A percentile compares a stretch with the other conserved stretches of the same genome.
Conservation (phyloP, 2,329 filamentous ascomycete genomes). For the Ophiostoma australiae region DNA sequence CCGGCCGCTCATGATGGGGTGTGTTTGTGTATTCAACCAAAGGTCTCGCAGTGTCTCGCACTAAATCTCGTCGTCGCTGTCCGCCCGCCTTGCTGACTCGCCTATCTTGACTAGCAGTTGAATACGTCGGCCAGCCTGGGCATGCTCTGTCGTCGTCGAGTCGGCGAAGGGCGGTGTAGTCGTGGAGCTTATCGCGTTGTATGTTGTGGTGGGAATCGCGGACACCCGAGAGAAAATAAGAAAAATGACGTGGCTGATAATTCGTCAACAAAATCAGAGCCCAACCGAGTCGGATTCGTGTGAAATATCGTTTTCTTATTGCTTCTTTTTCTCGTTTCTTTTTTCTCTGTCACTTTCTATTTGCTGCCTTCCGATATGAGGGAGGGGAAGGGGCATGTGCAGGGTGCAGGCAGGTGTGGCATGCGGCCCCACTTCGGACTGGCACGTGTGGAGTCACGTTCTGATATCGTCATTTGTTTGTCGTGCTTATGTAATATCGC, state of each 20-base stretch:
- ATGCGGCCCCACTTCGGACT: neutral
- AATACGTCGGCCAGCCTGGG: conserved; percentile 14
- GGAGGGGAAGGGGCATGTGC: conserved; percentile 11
- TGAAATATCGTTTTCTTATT: neutral
- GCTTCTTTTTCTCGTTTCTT: neutral
- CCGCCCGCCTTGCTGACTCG: neutral
- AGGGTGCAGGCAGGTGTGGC: conserved; percentile 1
- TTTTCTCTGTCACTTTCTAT: conserved; percentile 9
- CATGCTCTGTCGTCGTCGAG: conserved; percentile 6
- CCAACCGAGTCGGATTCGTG: neutral
- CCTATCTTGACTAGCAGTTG: conserved; percentile 14
- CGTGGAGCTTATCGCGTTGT: neutral
- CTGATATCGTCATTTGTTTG: neutral
- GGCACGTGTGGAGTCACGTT: conserved; percentile 1
- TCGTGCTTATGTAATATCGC: neutral
- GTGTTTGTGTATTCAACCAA: neutral
- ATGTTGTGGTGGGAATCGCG: neutral
- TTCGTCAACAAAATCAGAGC: neutral
- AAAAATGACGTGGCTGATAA: neutral
- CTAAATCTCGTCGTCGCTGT: neutral
- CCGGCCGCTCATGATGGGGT: conserved; percentile 59
- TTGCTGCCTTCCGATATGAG: neutral
- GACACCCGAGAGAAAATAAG: neutral
- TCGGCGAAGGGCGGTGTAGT: conserved; percentile 11
- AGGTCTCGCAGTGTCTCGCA: neutral